Percentiles rank a stretch among this genome's conserved stretches.
These are phyloP conservation scores for Trypanosoma conorhini DNA, from an alignment of 208 protist species.

Conservation along the genomic window DNA sequence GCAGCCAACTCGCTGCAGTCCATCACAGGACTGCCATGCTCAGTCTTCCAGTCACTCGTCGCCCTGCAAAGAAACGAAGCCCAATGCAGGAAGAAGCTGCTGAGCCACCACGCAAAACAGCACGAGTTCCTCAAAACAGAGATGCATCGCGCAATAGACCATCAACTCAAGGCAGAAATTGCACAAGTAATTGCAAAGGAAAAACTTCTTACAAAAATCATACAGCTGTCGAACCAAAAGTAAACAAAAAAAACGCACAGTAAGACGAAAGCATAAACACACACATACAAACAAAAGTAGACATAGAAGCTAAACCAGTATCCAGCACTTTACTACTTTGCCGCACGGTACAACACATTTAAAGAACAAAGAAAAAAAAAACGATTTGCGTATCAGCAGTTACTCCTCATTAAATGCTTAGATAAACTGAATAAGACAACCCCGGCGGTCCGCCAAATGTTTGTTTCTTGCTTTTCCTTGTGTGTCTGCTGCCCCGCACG, in stretches of 20 bases:
- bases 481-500: no score
- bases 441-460: not conserved
- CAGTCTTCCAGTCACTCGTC: constrained; percentile 6
- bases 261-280: not conserved
- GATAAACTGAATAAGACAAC: no score
- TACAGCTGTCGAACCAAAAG: not conserved
- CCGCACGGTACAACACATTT: no score
- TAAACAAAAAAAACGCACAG: no score
- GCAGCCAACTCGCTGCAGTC: constrained; percentile 15
- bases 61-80: constrained; percentile 20
- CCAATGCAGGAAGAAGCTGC: constrained; percentile 15
- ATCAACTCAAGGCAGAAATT: not conserved
- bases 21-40: constrained; percentile 13
- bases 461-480: no score
- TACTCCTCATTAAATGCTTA: no score
- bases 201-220: not conserved
- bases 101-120: not conserved
- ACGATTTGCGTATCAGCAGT: no score
- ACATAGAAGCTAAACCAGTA: no score
- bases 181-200: not conserved
- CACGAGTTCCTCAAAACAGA: not conserved
- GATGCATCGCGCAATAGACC: not conserved
- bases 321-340: no score
- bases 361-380: no score
- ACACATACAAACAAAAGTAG: not conserved